phyloP scores from a whole-genome alignment of 306 rosid genomes.

The Pueraria montana region DNA sequence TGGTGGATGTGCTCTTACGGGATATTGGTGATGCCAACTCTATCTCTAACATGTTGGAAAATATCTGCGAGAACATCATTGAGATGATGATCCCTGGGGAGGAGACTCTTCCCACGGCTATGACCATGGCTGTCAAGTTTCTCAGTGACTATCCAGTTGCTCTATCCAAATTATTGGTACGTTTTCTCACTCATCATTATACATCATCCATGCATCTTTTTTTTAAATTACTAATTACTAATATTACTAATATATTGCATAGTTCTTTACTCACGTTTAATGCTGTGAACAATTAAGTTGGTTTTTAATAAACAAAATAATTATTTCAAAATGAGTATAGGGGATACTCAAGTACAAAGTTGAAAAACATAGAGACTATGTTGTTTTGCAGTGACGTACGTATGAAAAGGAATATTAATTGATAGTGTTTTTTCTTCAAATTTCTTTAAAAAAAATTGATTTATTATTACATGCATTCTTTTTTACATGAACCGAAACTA shows the following conservation, averaged over 20 bases:
- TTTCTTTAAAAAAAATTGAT: too few relatives aligned
- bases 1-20: conserved; percentile 76
- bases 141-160: conserved; percentile 72
- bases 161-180: conserved; percentile 68
- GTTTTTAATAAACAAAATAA: too few relatives aligned
- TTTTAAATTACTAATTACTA: too few relatives aligned
- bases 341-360: too few relatives aligned
- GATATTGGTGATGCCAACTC: conserved; percentile 50
- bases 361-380: background rate
- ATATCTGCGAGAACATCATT: conserved; percentile 73
- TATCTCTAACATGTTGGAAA: conserved; percentile 56
- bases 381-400: background rate
- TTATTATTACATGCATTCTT: background rate
- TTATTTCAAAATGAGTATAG: background rate
- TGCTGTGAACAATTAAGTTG: too few relatives aligned
- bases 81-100: conserved; percentile 97
- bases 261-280: too few relatives aligned
- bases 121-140: conserved; percentile 82
- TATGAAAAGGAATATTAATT: background rate
- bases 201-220: background rate
- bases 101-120: conserved; percentile 89
- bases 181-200: conserved; percentile 10
- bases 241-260: too few relatives aligned
- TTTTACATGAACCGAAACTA: background rate
- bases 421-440: background rate